phyloP scores from a whole-genome alignment of 768 basidiomycete genomes.

The Boletus rufocinnamomeus region DNA sequence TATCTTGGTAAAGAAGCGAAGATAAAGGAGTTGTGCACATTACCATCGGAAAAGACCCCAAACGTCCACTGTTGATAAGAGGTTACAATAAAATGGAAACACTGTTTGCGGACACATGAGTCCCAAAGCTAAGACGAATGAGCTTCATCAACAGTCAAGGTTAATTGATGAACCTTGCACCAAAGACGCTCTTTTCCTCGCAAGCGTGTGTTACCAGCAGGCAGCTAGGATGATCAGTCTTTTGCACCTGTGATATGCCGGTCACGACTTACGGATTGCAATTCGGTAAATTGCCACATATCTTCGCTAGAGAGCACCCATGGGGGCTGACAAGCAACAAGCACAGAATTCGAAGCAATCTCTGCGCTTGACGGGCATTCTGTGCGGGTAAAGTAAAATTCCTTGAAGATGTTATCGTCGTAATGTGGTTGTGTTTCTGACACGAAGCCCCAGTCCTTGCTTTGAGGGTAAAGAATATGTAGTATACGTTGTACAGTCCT shows the following conservation, averaged over 20 bases:
- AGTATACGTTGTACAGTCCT: conserved; percentile 39
- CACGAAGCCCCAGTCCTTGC: conserved; percentile 45
- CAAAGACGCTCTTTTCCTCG: conserved; percentile 56
- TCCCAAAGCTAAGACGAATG: conserved; percentile 47
- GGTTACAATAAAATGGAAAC: conserved; percentile 59
- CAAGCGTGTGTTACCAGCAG: conserved; percentile 41
- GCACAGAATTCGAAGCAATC: conserved; percentile 39
- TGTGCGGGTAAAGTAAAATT: conserved; percentile 45
- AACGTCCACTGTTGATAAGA: conserved; percentile 64
- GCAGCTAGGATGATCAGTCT: conserved; percentile 24
- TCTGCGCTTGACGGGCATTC: conserved; percentile 24
- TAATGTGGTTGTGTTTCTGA: conserved; percentile 34
- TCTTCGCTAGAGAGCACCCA: conserved; percentile 58
- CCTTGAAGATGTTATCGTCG: conserved; percentile 45
- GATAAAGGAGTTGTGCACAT: neutral
- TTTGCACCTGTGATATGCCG: neutral
- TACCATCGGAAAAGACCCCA: conserved; percentile 60
- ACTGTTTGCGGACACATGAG: conserved; percentile 47
- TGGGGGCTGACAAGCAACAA: conserved; percentile 62
- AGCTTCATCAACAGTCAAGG: conserved; percentile 7
- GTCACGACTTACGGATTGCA: conserved; percentile 30
- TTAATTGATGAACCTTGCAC: conserved; percentile 50
- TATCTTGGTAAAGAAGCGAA: neutral
- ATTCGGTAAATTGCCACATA: conserved; percentile 52
- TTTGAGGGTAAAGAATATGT: conserved; percentile 47